Evolutionary conservation across 805 yeast genomes (phyloP).

Genomic region (Helenozyma rhizophorensis): DNA sequence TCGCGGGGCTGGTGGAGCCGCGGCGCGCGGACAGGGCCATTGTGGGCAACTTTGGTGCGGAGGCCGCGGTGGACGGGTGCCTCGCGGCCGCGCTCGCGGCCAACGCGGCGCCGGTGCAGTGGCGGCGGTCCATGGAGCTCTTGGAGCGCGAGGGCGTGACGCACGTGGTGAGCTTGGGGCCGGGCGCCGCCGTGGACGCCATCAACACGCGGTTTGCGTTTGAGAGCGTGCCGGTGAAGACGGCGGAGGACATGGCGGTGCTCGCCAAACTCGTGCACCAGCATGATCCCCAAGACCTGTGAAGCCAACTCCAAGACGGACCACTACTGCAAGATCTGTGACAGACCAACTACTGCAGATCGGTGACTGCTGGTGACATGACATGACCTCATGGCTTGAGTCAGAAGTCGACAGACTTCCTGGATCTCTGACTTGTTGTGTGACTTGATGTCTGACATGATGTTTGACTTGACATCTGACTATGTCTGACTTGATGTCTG

Average conservation of each 20-base stretch:
- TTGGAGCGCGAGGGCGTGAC: constrained; percentile 14
- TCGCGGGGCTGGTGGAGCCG: too few species aligned
- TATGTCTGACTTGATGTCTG: too few species aligned
- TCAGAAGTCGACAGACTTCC: too few species aligned
- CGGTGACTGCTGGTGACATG: too few species aligned
- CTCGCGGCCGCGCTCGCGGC: constrained; percentile 31
- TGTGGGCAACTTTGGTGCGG: constrained; percentile 34
- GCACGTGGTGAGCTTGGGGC: constrained; percentile 32
- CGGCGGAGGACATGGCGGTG: constrained; percentile 7
- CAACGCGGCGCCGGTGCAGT: constrained; percentile 43
- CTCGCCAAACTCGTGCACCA: constrained; percentile 2
- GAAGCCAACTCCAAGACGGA: too few species aligned
- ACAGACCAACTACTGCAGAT: too few species aligned
- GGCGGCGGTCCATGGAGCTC: constrained; percentile 32
- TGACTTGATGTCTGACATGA: too few species aligned
- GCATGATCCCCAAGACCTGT: too few species aligned
- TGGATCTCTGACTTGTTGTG: too few species aligned
- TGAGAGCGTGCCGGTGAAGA: constrained; percentile 7
- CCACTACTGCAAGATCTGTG: too few species aligned
- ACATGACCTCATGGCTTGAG: too few species aligned
- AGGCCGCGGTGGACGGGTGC: constrained; percentile 18
- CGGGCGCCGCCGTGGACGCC: constrained; percentile 32
- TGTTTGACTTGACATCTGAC: too few species aligned
- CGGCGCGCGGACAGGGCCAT: constrained; percentile 24
- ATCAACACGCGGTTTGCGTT: constrained; percentile 14